Evolutionary conservation across 2,329 filamentous ascomycete genomes (phyloP).

Genomic region (Cordyceps javanica): DNA sequence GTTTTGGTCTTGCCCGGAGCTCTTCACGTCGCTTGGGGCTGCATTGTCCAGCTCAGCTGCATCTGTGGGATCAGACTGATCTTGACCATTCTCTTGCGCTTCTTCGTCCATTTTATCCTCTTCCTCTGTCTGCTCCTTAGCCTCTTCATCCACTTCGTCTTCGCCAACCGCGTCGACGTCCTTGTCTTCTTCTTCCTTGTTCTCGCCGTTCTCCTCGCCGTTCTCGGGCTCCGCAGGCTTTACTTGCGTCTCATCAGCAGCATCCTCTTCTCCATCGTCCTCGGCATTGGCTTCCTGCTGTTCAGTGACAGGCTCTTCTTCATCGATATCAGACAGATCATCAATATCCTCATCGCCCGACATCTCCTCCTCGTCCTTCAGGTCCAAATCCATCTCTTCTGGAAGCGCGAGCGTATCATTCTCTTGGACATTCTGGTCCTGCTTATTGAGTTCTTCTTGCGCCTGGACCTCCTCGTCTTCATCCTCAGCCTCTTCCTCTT

Average conservation of each 20-base stretch:
- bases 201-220: slow-evolving; percentile 35
- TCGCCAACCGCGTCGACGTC: slow-evolving; percentile 45
- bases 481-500: slow-evolving; percentile 51
- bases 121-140: slow-evolving; percentile 23
- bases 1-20: slow-evolving; percentile 59
- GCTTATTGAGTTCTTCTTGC: slow-evolving; percentile 51
- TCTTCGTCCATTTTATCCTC: slow-evolving; percentile 24
- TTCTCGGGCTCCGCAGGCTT: slow-evolving; percentile 17
- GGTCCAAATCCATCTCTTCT: slow-evolving; percentile 80
- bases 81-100: slow-evolving; percentile 40
- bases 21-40: slow-evolving; percentile 57
- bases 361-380: slow-evolving; percentile 61
- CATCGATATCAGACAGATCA: slow-evolving; percentile 46
- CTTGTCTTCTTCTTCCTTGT: slow-evolving; percentile 34
- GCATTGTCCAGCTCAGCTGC: slow-evolving; percentile 52
- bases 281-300: slow-evolving; percentile 30
- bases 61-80: slow-evolving; percentile 6
- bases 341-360: slow-evolving; percentile 53
- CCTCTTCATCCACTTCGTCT: slow-evolving; percentile 22
- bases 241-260: slow-evolving; percentile 31
- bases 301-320: slow-evolving; percentile 29
- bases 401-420: slow-evolving; percentile 77
- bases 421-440: slow-evolving; percentile 73
- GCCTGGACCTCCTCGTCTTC: slow-evolving; percentile 49
- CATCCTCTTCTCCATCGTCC: slow-evolving; percentile 32